A percentile compares a stretch with the other conserved stretches of the same genome.
These are phyloP conservation scores for Coprinopsis strossmayeri DNA, from an alignment of 768 basidiomycete genomes.

Conservation along the genomic window DNA sequence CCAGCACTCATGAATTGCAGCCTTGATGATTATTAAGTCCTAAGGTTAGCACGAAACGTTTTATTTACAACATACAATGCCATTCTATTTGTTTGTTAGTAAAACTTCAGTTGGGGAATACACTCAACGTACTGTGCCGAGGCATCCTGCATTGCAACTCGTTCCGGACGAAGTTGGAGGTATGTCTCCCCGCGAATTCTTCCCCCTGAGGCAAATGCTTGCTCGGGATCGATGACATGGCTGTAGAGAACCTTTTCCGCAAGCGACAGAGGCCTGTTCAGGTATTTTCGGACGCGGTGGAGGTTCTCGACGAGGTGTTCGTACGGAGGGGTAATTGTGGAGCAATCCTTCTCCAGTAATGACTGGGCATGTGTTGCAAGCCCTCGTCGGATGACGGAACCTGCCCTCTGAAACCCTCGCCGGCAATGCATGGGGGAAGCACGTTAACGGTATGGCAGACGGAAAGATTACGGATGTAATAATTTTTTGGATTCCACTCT, in stretches of 20 bases:
- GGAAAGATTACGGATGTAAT: background rate
- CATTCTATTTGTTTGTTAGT: conserved; percentile 46
- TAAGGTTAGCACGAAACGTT: too few species aligned
- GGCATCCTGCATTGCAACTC: conserved; percentile 98
- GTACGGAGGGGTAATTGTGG: conserved; percentile 84
- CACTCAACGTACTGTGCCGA: conserved; percentile 67
- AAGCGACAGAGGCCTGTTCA: conserved; percentile 82
- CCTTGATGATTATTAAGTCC: conserved; percentile 23
- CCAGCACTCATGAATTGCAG: conserved; percentile 99
- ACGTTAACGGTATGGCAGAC: background rate
- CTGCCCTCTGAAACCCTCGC: conserved; percentile 18
- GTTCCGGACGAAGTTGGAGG: conserved; percentile 83
- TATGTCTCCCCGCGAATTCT: conserved; percentile 82
- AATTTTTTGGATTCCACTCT: background rate
- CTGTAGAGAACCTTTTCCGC: conserved; percentile 97
- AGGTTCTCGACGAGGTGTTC: conserved; percentile 62
- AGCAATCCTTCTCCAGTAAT: conserved; percentile 33
- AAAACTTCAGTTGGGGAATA: conserved; percentile 9
- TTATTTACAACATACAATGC: conserved; percentile 51
- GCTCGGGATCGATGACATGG: conserved; percentile 78
- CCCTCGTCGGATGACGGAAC: conserved; percentile 20
- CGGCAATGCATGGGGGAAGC: conserved; percentile 21
- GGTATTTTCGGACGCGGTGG: conserved; percentile 55
- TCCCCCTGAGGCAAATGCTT: conserved; percentile 55
- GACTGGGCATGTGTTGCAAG: conserved; percentile 33